A percentile compares a stretch with the other conserved stretches of the same genome.
Conservation (phyloP, 164 flowering plant species). For the Aristolochia fimbriata region DNA sequence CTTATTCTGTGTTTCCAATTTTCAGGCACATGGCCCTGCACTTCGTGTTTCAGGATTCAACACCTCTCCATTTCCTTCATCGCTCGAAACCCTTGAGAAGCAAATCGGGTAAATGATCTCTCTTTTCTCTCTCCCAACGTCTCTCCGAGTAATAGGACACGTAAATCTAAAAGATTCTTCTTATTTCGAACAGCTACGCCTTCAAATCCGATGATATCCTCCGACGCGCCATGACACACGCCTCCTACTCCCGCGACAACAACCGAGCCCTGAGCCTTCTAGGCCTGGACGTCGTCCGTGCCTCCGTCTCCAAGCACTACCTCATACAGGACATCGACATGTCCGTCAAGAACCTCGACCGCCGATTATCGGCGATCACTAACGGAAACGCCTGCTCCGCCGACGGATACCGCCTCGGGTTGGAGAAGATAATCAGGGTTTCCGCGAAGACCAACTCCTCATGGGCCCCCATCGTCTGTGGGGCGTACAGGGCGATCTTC, state of each 20-base stretch:
- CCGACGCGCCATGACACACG: slow-evolving; percentile 67
- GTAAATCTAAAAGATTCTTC: background rate
- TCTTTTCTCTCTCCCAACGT: background rate
- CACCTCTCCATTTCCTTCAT: slow-evolving; percentile 28
- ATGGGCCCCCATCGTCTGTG: slow-evolving; percentile 43
- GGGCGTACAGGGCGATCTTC: slow-evolving; percentile 60
- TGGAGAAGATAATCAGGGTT: slow-evolving; percentile 63
- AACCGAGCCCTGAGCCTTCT: slow-evolving; percentile 51
- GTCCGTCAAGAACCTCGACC: slow-evolving; percentile 38
- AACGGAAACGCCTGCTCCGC: slow-evolving; percentile 43
- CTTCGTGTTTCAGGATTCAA: too few species aligned
- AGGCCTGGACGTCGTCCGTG: slow-evolving; percentile 38
- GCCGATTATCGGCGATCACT: slow-evolving; percentile 26
- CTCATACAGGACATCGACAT: slow-evolving; percentile 36
- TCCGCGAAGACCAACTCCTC: slow-evolving; percentile 43
- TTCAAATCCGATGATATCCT: slow-evolving; percentile 35
- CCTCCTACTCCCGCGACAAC: slow-evolving; percentile 71
- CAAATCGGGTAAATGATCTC: slow-evolving; percentile 31
- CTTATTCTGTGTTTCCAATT: too few species aligned
- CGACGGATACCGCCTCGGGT: slow-evolving; percentile 42
- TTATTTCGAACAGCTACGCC: slow-evolving; percentile 29
- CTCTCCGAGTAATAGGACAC: too few species aligned
- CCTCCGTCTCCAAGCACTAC: slow-evolving; percentile 29
- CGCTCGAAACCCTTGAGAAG: slow-evolving; percentile 41
- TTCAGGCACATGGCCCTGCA: too few species aligned